A percentile compares a stretch with the other conserved stretches of the same genome.
These are phyloP conservation scores for Calonectria pteridis DNA, from an alignment of 2,329 filamentous ascomycete species.

Conservation along the genomic window DNA sequence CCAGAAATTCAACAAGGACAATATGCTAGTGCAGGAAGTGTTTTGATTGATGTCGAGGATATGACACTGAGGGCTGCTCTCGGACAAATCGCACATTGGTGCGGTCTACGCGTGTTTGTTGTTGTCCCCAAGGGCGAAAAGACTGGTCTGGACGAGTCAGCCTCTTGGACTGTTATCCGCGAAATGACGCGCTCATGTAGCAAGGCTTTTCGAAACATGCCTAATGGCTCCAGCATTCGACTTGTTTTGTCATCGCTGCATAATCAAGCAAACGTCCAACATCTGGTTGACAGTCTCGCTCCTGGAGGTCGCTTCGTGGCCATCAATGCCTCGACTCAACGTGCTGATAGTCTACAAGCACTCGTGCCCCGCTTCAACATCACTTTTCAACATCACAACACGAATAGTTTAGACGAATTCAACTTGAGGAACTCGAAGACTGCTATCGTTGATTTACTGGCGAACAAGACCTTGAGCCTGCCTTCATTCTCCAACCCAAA, in stretches of 20 bases:
- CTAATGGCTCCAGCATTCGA: not conserved
- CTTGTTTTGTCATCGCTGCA: not conserved
- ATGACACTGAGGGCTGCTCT: not conserved
- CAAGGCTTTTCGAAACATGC: not conserved
- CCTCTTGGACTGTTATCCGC: not conserved
- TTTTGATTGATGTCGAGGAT: not conserved
- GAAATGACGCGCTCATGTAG: not conserved
- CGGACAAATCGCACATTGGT: not conserved
- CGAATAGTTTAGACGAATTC: not conserved
- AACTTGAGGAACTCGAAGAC: not conserved
- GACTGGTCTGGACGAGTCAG: not conserved
- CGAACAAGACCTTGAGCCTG: not conserved
- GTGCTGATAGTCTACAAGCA: not conserved
- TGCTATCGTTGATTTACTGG: not conserved
- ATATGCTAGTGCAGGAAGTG: not conserved
- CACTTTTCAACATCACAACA: not conserved
- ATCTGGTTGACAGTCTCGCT: not conserved
- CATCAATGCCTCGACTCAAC: not conserved
- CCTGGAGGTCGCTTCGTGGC: not conserved
- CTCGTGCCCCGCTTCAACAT: not conserved
- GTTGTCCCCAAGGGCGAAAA: not conserved
- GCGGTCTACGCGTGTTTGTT: not conserved
- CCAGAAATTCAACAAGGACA: not conserved
- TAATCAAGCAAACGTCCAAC: not conserved
- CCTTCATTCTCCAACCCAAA: not conserved